phyloP scores from a whole-genome alignment of 2,329 filamentous ascomycete genomes.

The Escovopsis weberi region DNA sequence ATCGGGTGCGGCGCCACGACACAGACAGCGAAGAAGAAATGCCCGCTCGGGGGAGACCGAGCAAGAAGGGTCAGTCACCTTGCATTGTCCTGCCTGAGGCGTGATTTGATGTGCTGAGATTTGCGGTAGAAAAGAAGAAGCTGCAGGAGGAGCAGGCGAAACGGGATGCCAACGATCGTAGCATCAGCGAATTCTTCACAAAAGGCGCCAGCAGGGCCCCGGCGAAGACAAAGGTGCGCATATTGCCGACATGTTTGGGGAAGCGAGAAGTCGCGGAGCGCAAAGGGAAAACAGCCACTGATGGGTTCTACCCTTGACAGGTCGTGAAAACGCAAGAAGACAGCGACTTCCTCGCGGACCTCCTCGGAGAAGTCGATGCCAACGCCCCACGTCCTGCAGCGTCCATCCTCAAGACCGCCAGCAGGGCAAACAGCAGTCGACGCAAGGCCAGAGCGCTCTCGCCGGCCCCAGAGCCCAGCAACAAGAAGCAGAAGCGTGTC shows the following conservation, averaged over 20 bases:
- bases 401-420: conserved; percentile 21
- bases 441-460: conserved; percentile 71
- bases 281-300: not conserved
- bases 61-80: conserved; percentile 18
- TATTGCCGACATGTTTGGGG: not conserved
- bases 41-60: conserved; percentile 29
- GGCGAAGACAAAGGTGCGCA: conserved; percentile 63
- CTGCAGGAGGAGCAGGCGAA: conserved; percentile 76
- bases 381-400: conserved; percentile 34
- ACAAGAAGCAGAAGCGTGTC: conserved; percentile 43
- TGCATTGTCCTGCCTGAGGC: no score
- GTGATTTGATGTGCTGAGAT: not conserved
- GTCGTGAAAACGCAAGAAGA: conserved; percentile 72
- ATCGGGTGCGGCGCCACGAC: conserved; percentile 52
- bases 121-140: conserved; percentile 58
- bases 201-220: conserved; percentile 52
- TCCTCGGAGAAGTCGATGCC: conserved; percentile 77
- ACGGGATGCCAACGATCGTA: conserved; percentile 74
- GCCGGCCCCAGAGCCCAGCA: conserved; percentile 42
- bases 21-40: conserved; percentile 52
- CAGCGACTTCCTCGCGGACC: conserved; percentile 68
- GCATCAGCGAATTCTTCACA: conserved; percentile 90
- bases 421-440: conserved; percentile 49
- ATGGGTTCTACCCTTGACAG: conserved; percentile 24
- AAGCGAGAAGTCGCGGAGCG: no score